These are phyloP conservation scores for Marasmius fiardii DNA, from an alignment of 1,284 basidiomycete genomes.

Conservation along the genomic window DNA sequence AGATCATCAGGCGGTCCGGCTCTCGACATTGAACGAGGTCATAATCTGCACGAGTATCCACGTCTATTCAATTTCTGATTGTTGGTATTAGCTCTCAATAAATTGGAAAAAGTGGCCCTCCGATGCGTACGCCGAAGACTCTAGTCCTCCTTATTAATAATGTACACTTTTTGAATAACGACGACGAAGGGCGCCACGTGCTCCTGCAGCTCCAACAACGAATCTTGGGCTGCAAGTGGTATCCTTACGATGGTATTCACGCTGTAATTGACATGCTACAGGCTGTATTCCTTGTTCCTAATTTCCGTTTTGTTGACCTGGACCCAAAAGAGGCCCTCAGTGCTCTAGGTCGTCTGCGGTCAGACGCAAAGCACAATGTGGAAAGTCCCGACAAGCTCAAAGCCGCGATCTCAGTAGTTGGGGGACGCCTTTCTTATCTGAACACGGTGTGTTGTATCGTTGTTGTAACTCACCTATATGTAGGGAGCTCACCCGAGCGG, in stretches of 20 bases:
- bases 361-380: conserved; percentile 25
- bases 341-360: conserved; percentile 58
- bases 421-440: conserved; percentile 77
- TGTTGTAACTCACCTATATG: background rate
- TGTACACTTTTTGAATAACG: conserved; percentile 76
- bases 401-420: conserved; percentile 59
- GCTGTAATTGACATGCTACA: conserved; percentile 44
- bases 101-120: conserved; percentile 84
- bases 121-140: conserved; percentile 51
- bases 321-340: conserved; percentile 55
- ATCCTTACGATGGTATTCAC: conserved; percentile 79
- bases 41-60: background rate
- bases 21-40: conserved; percentile 83
- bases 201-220: conserved; percentile 81
- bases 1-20: conserved; percentile 59
- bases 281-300: background rate
- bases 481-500: too few relatives aligned
- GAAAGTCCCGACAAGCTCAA: conserved; percentile 36
- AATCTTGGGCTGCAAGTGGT: conserved; percentile 79
- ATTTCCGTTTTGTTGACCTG: conserved; percentile 48
- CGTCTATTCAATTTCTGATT: conserved; percentile 4
- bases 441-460: conserved; percentile 40
- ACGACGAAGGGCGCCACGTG: conserved; percentile 74
- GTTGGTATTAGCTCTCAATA: conserved; percentile 61
- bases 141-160: conserved; percentile 79